Percentiles rank a stretch among this genome's conserved stretches.
Conservation (phyloP, 176 grass and related monocot genomes). For the Triticum dicoccoides region DNA sequence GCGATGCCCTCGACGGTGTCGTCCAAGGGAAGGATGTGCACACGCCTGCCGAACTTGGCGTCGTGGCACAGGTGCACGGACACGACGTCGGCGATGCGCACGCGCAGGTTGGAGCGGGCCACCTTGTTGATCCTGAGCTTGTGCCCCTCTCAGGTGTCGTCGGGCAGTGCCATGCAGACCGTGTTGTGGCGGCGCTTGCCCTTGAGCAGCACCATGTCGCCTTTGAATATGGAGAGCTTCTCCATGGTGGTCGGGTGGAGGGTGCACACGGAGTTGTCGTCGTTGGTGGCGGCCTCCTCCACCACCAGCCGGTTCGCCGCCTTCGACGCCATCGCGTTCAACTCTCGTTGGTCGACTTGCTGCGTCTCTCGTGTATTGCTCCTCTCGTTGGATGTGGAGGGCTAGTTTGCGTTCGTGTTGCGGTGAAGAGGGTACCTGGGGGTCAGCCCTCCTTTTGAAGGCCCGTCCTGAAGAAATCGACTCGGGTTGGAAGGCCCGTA, state of each 20-base stretch:
- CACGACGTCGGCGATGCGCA: too few relatives aligned
- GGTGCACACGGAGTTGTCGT: conserved; percentile 46
- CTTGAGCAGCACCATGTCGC: conserved; percentile 59
- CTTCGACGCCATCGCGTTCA: conserved; percentile 6
- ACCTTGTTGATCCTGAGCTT: conserved; percentile 33
- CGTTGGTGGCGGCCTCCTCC: conserved; percentile 28
- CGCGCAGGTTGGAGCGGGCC: too few relatives aligned
- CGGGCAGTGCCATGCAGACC: conserved; percentile 40
- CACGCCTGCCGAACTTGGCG: too few relatives aligned
- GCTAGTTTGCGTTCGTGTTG: neutral
- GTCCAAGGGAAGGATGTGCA: conserved; percentile 35
- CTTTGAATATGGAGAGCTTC: conserved; percentile 41
- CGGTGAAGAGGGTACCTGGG: neutral
- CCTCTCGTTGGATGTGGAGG: neutral
- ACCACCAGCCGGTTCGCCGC: conserved; percentile 56
- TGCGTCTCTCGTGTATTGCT: neutral
- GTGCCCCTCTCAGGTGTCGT: conserved; percentile 50
- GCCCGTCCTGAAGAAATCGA: too few relatives aligned
- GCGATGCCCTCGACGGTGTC: conserved; percentile 58
- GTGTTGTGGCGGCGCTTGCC: conserved; percentile 67
- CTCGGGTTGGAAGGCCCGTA: too few relatives aligned
- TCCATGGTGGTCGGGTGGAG: conserved; percentile 59
- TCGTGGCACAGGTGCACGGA: too few relatives aligned
- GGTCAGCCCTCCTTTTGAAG: neutral
- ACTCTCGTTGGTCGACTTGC: neutral